phyloP scores from a whole-genome alignment of 2,329 filamentous ascomycete species.

The Pseudocercospora eumusae region DNA sequence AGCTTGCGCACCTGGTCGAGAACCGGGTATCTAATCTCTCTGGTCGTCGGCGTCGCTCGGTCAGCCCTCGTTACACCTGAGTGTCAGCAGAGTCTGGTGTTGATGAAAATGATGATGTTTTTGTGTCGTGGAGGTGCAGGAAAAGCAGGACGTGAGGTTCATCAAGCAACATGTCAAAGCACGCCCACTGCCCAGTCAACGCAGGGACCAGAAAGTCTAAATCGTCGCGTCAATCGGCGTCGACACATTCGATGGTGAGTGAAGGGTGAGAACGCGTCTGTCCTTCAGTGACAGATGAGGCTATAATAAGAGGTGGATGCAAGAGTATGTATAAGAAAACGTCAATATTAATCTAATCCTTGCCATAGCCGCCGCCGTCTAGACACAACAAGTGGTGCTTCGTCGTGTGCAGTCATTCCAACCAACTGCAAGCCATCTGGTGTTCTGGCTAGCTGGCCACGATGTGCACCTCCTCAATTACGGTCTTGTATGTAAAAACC shows the following conservation, averaged over 20 bases:
- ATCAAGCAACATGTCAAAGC: conserved; percentile 5
- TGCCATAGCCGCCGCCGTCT: conserved; percentile 3
- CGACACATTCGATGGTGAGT: no score
- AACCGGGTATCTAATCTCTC: conserved; percentile 12
- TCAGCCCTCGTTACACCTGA: neutral
- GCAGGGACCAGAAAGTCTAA: conserved; percentile 3
- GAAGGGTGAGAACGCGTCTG: no score
- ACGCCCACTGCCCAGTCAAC: neutral
- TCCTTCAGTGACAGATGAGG: neutral
- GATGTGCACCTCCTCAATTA: conserved; percentile 17
- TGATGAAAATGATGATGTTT: neutral
- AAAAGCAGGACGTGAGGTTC: conserved; percentile 14
- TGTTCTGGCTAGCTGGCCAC: conserved; percentile 9
- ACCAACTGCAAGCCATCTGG: conserved; percentile 19
- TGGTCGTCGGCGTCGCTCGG: conserved; percentile 15
- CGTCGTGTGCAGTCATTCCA: conserved; percentile 15
- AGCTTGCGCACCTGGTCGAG: conserved; percentile 14
- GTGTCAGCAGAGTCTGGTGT: neutral
- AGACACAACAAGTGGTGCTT: conserved; percentile 9
- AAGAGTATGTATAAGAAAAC: conserved; percentile 5
- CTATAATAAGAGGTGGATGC: neutral
- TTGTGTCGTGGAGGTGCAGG: neutral
- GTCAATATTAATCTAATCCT: conserved; percentile 18
- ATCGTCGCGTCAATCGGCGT: neutral
- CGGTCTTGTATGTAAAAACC: conserved; percentile 4